Percentiles rank a stretch among this genome's conserved stretches.
Evolutionary conservation across 306 rosid genomes (phyloP).

Genomic region (Mimosa pudica): DNA sequence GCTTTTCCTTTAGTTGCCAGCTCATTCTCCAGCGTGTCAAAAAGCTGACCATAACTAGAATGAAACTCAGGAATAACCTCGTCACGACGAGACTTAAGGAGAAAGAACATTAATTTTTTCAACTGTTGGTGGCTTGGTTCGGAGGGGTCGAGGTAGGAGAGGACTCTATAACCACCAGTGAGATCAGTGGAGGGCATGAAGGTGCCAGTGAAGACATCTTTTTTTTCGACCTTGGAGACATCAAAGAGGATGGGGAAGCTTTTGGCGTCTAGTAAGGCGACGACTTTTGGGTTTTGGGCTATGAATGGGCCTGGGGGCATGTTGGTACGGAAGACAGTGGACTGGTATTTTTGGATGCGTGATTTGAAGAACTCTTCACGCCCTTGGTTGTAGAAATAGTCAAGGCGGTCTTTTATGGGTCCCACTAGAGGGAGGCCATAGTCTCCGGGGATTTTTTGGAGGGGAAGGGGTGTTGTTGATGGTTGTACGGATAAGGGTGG

Average conservation of each 20-base stretch:
- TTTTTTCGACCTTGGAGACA: conserved; percentile 66
- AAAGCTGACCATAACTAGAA: conserved; percentile 48
- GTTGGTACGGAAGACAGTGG: conserved; percentile 81
- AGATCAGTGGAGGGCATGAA: conserved; percentile 78
- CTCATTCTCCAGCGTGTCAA: conserved; percentile 50
- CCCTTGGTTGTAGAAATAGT: conserved; percentile 90
- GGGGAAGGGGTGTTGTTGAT: conserved; percentile 45
- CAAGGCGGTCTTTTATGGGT: conserved; percentile 62
- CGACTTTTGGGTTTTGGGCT: conserved; percentile 55
- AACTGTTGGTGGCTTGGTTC: conserved; percentile 75
- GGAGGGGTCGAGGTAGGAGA: conserved; percentile 87
- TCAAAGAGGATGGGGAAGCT: conserved; percentile 85
- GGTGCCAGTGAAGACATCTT: conserved; percentile 85
- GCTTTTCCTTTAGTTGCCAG: conserved; percentile 60
- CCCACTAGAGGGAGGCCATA: conserved; percentile 73
- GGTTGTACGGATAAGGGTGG: conserved; percentile 37
- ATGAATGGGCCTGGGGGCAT: conserved; percentile 88
- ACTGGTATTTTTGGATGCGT: conserved; percentile 63
- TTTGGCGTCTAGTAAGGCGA: conserved; percentile 78
- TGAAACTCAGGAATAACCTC: conserved; percentile 76
- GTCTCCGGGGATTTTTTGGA: conserved; percentile 74
- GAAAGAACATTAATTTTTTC: conserved; percentile 64
- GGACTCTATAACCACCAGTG: conserved; percentile 82
- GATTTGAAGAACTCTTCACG: conserved; percentile 85
- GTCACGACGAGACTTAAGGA: conserved; percentile 59